Evolutionary conservation across 805 yeast genomes (phyloP).

Genomic region (Nematodospora valgi): DNA sequence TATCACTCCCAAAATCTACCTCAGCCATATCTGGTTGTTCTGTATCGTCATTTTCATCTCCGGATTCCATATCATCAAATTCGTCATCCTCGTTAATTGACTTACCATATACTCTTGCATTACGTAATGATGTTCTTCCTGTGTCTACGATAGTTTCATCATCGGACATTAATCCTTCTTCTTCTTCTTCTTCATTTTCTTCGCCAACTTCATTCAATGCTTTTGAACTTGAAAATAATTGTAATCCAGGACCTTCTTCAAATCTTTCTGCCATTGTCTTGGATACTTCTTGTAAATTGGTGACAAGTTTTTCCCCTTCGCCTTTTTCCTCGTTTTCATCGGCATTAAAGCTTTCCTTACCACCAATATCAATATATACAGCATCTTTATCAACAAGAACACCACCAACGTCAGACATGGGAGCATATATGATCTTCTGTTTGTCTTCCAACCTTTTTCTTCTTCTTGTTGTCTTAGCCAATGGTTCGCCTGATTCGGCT

Average conservation of each 20-base stretch:
- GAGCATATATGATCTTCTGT: constrained; percentile 93
- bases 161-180: constrained; percentile 15
- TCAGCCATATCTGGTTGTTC: constrained; percentile 44
- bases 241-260: constrained; percentile 65
- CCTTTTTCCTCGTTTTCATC: constrained; percentile 47
- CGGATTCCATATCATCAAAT: constrained; percentile 38
- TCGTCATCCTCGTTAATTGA: constrained; percentile 48
- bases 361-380: constrained; percentile 84
- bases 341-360: constrained; percentile 50
- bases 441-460: constrained; percentile 91
- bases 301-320: constrained; percentile 82
- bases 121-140: constrained; percentile 67
- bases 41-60: constrained; percentile 37
- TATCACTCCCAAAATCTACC: constrained; percentile 40
- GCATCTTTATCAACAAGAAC: constrained; percentile 96
- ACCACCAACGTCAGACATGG: constrained; percentile 99
- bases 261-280: constrained; percentile 56
- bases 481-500: constrained; percentile 54
- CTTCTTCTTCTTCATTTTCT: constrained; percentile 40
- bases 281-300: constrained; percentile 70
- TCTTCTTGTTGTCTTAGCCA: constrained; percentile 54
- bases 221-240: constrained; percentile 64
- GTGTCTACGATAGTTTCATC: constrained; percentile 31
- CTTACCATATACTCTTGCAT: constrained; percentile 55
- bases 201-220: constrained; percentile 39